Base-by-base conservation (phyloP, 2,329 filamentous ascomycete genomes). In the Pseudogymnoascus sp. region DNA sequence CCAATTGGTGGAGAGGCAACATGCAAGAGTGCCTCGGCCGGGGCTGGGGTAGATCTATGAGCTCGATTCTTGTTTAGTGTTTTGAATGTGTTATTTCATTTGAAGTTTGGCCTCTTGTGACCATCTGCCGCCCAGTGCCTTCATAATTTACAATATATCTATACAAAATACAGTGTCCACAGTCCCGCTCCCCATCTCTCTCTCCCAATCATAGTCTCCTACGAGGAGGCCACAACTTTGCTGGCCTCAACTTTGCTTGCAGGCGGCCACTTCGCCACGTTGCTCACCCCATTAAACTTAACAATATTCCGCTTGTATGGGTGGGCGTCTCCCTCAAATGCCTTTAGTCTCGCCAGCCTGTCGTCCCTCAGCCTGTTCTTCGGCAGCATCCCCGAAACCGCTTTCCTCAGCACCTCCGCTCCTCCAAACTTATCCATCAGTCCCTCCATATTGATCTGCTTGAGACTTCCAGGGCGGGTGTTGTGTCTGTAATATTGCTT, bases 401-500 rank as follows among this genome's bases (percentile, higher is more conserved):
- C 95, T 76, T 92, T 90, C 72, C 91, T 83, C 74, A 99, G 77
- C 39, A 99, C 87, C 82, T 99, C 95, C 39, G 88, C 88, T 60
- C 95, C 95, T 68, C 95, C 95, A 80, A 91, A 90, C 81, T 97
- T 97, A 72, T 85, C 88, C 82, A 97, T 95, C 81, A 99, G 85
- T 69, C 86, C 85, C 73, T 97, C 93, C 93, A 99, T 96, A 64
- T 88, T 96, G 75, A 99, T 90, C 72, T 86, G 83, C 79, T 89
- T 89, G 71, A 99, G 81, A 71, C 86, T 90, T 63, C 95, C 95
- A 0, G 95, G 95, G 11, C 91, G 84, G 23, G 95, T 97, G 69
- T 87, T 96, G 78, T 97, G 95, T 62, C 90, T 86, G 81, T 97
- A 96, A 83, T 99, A 99, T 69, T 86, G 87, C 82, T 99, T 99